phyloP scores from a whole-genome alignment of 2,329 filamentous ascomycete species.

The Beauveria asiatica region DNA sequence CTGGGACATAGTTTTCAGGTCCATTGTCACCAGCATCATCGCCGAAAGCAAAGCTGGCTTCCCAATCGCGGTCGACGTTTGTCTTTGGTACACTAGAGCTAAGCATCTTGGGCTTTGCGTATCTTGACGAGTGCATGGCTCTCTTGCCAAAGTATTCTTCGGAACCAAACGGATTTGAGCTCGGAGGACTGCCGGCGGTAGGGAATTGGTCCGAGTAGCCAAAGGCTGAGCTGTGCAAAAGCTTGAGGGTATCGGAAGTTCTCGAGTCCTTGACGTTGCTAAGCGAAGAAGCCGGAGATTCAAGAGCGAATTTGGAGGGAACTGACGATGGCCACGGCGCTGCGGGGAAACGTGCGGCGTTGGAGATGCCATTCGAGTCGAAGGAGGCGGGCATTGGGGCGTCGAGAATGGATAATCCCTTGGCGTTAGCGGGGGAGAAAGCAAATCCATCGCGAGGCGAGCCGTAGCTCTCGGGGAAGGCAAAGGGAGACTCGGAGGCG shows the following conservation, averaged over 20 bases:
- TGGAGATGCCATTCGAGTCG: conserved; percentile 90
- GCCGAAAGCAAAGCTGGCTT: conserved; percentile 60
- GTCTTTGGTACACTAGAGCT: conserved; percentile 60
- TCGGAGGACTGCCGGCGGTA: conserved; percentile 37
- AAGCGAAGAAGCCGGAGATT: conserved; percentile 68
- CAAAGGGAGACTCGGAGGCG: conserved; percentile 49
- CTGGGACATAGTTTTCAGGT: conserved; percentile 59
- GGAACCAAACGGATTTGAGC: conserved; percentile 42
- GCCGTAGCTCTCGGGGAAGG: conserved; percentile 59
- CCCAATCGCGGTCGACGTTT: conserved; percentile 57
- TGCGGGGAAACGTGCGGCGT: conserved; percentile 68
- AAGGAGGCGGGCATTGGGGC: conserved; percentile 90
- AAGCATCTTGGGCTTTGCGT: conserved; percentile 59
- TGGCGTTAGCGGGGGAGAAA: conserved; percentile 65
- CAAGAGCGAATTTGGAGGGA: conserved; percentile 82
- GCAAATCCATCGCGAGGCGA: conserved; percentile 79
- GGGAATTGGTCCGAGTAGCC: conserved; percentile 56
- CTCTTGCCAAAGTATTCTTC: conserved; percentile 63
- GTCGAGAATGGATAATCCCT: conserved; percentile 79
- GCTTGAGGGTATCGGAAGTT: conserved; percentile 56
- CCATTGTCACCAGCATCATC: conserved; percentile 50
- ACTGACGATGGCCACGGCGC: conserved; percentile 89
- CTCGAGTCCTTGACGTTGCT: conserved; percentile 51
- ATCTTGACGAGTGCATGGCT: conserved; percentile 59
- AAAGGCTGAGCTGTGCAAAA: conserved; percentile 59